Base-by-base conservation (phyloP, 495 filamentous ascomycete species). In the Trichoderma asperelloides region DNA sequence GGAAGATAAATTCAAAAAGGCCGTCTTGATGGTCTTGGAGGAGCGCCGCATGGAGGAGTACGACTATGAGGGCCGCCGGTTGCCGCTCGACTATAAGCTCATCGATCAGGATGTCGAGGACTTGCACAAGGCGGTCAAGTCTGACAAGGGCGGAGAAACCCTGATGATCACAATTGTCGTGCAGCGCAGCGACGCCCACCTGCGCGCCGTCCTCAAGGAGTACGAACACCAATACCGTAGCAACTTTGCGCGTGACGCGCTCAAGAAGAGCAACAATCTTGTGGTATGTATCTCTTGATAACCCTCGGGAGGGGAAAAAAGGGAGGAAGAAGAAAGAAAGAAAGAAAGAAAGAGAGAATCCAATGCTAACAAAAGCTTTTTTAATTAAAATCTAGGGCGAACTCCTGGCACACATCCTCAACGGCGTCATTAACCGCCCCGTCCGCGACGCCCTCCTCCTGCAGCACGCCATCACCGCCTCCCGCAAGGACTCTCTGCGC, bases 401-500 rank as follows among this genome's bases (percentile, higher is more conserved):
- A 78, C 87, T 95, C 23, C 86, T 98, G 27, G 91, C 94, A 15
- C 95, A 98, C 78, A 91, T 98, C 69, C 90, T 98, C 73, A 97
- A 97, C 78, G 95, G 96, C 72, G 88, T 94, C 49, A 93, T 97
- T 78, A 97, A 98, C 78, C 89, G 91, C 62, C 93, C 95, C 41
- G 89, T 96, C 69, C 93, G 95, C 65, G 95, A 98, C 75, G 91
- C 94, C 6, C 85, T 98, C 45, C 88, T 98, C n/a, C 82, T 98
- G 39, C 88, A 96, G 76, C 95, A 98, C 78, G 93, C 95, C 4
- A 85, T 97, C 45, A 85, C 84, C 12, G 75, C 80, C 3, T 83
- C 84, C 33, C 82, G 78, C 63, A 79, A 80, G n/a, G 89, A 90
- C 70, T 81, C 81, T 40, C 83, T 91, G 65, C 86, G 92, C 40